Evolutionary conservation across 371 early-diverging fungal genomes (phyloP).

Genomic region (Syncephalastrum monosporum): DNA sequence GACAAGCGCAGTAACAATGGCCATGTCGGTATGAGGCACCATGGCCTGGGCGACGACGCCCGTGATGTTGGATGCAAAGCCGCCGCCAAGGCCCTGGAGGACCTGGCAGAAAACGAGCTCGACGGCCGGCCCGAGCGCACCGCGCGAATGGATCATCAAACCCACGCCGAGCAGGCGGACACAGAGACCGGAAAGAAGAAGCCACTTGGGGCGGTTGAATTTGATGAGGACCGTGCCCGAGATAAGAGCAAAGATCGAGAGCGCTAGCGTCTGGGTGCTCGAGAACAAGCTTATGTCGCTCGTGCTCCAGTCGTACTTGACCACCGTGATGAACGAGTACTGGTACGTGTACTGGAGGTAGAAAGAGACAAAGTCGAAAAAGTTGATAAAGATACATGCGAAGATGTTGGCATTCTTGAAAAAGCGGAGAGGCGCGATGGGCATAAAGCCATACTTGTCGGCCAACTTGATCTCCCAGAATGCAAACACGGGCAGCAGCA

Average conservation of each 20-base stretch:
- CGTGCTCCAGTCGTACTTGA: constrained; percentile 15
- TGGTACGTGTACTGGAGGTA: constrained; percentile 20
- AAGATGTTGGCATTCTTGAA: constrained; percentile 20
- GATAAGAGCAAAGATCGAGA: constrained; percentile 11
- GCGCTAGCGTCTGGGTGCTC: constrained; percentile 14
- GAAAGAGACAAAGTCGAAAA: constrained; percentile 21
- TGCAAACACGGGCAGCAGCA: constrained; percentile 9
- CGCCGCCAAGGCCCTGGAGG: constrained; percentile 44
- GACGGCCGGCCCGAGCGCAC: constrained; percentile 31
- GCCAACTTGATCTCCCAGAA: constrained; percentile 14
- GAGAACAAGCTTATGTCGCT: constrained; percentile 13
- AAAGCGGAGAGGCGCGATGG: constrained; percentile 20
- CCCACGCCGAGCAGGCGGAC: constrained; percentile 40
- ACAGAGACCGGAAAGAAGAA: constrained; percentile 29
- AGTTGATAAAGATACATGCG: constrained; percentile 15
- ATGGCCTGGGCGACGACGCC: constrained; percentile 21
- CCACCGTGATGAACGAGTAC: constrained; percentile 17
- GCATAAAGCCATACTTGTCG: constrained; percentile 7
- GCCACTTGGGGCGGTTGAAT: constrained; percentile 13
- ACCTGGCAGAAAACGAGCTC: constrained; percentile 45
- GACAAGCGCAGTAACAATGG: constrained; percentile 37
- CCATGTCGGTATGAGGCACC: constrained; percentile 36
- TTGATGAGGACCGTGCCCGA: constrained; percentile 15
- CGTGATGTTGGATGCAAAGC: constrained; percentile 35
- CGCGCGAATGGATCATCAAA: constrained; percentile 48